Base-by-base conservation (phyloP, 2,329 filamentous ascomycete genomes). In the Sporothrix mexicana region DNA sequence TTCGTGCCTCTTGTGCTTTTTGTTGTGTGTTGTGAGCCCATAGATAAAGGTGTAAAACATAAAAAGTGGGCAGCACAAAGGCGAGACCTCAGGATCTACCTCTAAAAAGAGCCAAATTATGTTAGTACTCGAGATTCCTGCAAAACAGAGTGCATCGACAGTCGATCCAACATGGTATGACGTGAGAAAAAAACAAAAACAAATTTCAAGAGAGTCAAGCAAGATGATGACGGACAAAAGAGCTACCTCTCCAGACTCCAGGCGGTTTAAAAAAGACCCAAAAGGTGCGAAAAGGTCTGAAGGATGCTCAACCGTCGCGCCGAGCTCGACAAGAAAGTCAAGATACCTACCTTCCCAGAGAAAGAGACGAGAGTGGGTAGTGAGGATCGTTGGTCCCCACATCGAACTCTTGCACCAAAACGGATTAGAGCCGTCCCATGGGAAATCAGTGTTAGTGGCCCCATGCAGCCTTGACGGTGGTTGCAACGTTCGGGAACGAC, bases 401-500 rank as follows among this genome's bases (percentile, higher is more conserved):
- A 47, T 45, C 20, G 47, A 47, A 23, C 20, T 36, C 17, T 36
- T 17, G 41, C 36, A 59, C 68, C 36, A 49, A 59, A 45, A 13
- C 53, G 68, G 69, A 61, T 59, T 70, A 47, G 69, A 62, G 55
- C 43, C 55, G 25, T 41, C 23, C 69, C 69, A 64, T 71, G 43
- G 55, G 20, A 70, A 36, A 36, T 45, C n/a, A 13, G 41, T 70
- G 51, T 59, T 59, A 45, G 67, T 57, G 53, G 30, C 20, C 55
- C 61, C 61, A 66, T 66, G 55, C 55, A 59, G 55, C 55, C 45
- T 45, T 69, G 55, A 64, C 43, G 47, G 17, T 45, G 20, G 53
- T 20, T 55, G 30, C 59, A 66, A 66, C 69, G 59, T 8, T 45
- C 69, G 69, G 69, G 49, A 72, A 25, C n/a, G 15, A 64, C 51